Evolutionary conservation across 768 basidiomycete genomes (phyloP), one percentile per base, ranked within the genome.

Genomic region (Termitomyces titanicus): DNA sequence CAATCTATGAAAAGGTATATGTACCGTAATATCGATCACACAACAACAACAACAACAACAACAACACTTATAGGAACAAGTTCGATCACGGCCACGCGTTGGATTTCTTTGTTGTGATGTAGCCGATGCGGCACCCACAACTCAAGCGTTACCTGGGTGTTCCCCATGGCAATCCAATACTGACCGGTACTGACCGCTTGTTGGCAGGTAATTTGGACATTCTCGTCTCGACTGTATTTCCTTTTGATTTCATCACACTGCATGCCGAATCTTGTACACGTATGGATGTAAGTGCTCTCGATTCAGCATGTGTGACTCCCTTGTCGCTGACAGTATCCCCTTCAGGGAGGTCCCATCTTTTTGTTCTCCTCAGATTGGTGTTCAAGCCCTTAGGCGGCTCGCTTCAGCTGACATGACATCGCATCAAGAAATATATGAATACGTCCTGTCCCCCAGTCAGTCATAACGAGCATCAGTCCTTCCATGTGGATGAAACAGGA

Each of bases 1-100:
- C 48, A 45, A 54, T 60, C 60, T 56, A 57, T 42, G 45, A 53
- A 63, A 63, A 56, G 47, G 47, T 61, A 48, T 58, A 58, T 47
- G 52, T 54, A 55, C 33, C 44, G 43, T 52, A 54, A 53, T 47
- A 58, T 54, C 35, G 22, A 47, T 54, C 45, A 54, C 12, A 37
- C 35, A n/a, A n/a, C 29, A 13, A 39, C n/a, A 11, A 47, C 46
- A 53, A 52, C 50, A 57, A 59, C 53, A 65, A 64, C 59, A 61
- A 62, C 53, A 55, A 54, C 33, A 45, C 50, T 51, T 63, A 57
- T 58, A 52, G n/a, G n/a, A n/a, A n/a, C n/a, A n/a, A n/a, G n/a
- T n/a, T n/a, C n/a, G n/a, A n/a, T n/a, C n/a, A n/a, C n/a, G 49
- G 54, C 61, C 49, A 37, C 51, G 54, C 59, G 53, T 47, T 54